phyloP scores from a whole-genome alignment of 2,329 filamentous ascomycete genomes.

The Arthrinium phaeospermum region DNA sequence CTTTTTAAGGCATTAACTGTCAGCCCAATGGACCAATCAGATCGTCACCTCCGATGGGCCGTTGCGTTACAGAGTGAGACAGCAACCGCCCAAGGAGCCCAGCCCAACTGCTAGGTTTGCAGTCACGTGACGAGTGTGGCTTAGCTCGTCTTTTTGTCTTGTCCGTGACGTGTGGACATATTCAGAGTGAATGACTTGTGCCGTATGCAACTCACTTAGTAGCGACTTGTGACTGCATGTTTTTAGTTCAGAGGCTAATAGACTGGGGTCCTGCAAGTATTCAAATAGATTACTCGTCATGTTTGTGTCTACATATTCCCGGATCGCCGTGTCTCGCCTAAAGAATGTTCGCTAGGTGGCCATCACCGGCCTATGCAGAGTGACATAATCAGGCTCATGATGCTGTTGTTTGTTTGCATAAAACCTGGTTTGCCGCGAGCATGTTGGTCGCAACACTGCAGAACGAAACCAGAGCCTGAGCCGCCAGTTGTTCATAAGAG shows the following conservation, averaged over 20 bases:
- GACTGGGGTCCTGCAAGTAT: not conserved
- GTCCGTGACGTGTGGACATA: conserved; percentile 8
- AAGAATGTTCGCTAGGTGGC: not conserved
- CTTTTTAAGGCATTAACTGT: not conserved
- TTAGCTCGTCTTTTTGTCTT: not conserved
- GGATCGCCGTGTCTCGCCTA: not conserved
- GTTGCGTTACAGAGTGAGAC: conserved; percentile 14
- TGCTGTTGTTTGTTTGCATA: not conserved
- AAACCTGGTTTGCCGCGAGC: not conserved
- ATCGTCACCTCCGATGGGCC: conserved; percentile 5
- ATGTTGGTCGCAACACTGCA: not conserved
- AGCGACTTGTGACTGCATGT: not conserved
- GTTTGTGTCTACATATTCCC: not conserved
- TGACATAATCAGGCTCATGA: not conserved
- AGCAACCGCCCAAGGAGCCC: not conserved
- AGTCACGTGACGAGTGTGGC: not conserved
- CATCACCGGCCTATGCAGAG: not conserved
- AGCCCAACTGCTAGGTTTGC: not conserved
- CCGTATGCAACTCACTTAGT: not conserved
- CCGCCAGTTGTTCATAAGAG: not conserved
- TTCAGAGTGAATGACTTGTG: not conserved
- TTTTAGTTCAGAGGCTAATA: not conserved
- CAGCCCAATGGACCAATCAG: conserved; percentile 2
- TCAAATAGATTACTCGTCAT: conserved; percentile 11
- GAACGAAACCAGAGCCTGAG: not conserved